Evolutionary conservation across 345 rosid genomes (phyloP), one percentile per base, ranked within the genome.

Genomic region (Barbarea vulgaris): DNA sequence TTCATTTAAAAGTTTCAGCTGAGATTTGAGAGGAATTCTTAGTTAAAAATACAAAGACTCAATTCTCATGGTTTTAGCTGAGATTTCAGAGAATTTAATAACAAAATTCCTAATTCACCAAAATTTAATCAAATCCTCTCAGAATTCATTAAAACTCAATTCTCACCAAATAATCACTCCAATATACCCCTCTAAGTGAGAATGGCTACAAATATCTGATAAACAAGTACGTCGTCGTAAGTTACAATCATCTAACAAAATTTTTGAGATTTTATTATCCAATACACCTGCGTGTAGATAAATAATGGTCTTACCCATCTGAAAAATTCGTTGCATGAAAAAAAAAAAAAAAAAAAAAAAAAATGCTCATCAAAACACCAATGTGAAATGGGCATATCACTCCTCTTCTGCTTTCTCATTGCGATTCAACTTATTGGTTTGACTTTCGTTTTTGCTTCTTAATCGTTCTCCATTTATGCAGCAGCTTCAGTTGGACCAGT

Each of bases 181-280:
- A n/a, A n/a, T n/a, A n/a, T n/a, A n/a, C n/a, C n/a, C n/a, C n/a
- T n/a, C n/a, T n/a, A 11, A 11, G 44, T 31, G 15, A 57, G 25
- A 31, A 31, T 5, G 14, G 10, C 21, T 30, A 4, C 3, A 30
- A 15, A 30, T 8, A 4, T 47, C 22, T 47, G 22, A 17, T 47
- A 14, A 14, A 14, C 17, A 13, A 42, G 47, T 41, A 7, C 21
- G 51, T 47, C 17, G 22, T n/a, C 17, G 9, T 53, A 7, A 28
- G 5, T 28, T 28, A 56, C 13, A 56, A 30, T 28, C 18, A 56
- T 31, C 39, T 63, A 52, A 64, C 77, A 73, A 75, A 67, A 47
- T 7, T 12, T 53, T 37, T 17, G 61, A 37, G 28, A n/a, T 46
- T 44, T 46, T 13, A 24, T 13, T 25, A 24, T 55, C 15, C 12